Percentiles rank a stretch among this genome's conserved stretches.
Conservation (phyloP, 2,329 filamentous ascomycete species). For the Cladosporium sp. region DNA sequence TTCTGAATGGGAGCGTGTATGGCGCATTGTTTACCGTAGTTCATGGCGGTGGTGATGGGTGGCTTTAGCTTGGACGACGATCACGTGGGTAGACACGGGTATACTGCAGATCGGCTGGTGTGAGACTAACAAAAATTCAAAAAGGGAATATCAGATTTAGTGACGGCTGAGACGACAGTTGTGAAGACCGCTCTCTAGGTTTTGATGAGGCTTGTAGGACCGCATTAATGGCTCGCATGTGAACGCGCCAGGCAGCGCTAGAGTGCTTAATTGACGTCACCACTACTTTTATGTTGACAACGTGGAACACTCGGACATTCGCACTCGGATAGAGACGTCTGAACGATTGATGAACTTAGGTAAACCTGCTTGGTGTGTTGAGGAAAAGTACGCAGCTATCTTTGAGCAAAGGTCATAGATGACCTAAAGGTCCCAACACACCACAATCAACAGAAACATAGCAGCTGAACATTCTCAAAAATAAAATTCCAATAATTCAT, state of each 20-base stretch:
- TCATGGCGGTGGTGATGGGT: background rate
- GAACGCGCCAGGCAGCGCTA: background rate
- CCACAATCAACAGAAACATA: background rate
- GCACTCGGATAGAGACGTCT: too few species aligned
- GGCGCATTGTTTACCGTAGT: constrained; percentile 2
- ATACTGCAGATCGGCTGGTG: background rate
- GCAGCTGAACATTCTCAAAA: background rate
- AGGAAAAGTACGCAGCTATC: too few species aligned
- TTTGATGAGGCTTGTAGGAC: background rate
- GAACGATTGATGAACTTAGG: too few species aligned
- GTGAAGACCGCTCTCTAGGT: background rate
- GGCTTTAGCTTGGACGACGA: background rate
- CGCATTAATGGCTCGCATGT: background rate
- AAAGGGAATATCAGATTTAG: background rate
- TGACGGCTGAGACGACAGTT: background rate
- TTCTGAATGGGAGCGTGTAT: background rate
- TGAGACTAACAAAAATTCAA: background rate
- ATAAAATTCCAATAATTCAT: background rate
- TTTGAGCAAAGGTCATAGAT: too few species aligned
- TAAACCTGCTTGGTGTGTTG: too few species aligned
- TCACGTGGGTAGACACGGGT: background rate
- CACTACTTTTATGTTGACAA: constrained; percentile 7
- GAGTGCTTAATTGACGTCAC: background rate
- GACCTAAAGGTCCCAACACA: background rate
- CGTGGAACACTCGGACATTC: background rate